Conservation (phyloP, 148 eudicot genomes). For the Simmondsia chinensis region DNA sequence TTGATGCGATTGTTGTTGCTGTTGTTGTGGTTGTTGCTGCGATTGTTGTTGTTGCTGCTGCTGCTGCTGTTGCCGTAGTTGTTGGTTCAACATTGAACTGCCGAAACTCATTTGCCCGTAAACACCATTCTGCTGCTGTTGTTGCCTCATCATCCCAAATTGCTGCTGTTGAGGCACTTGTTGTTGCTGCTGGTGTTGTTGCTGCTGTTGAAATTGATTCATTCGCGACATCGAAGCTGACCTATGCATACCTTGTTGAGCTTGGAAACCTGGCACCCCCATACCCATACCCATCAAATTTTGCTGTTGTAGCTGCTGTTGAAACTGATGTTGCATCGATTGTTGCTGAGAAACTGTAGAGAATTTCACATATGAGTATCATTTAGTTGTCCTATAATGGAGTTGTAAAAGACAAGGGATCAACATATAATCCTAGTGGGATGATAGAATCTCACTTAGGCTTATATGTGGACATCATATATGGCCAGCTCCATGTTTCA, state of each 20-base stretch:
- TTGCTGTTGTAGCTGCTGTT: constrained; percentile 28
- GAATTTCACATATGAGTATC: too few species aligned
- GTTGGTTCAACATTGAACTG: constrained; percentile 34
- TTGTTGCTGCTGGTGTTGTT: constrained; percentile 19
- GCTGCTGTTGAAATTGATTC: constrained; percentile 25
- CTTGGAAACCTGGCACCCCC: constrained; percentile 14
- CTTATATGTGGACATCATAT: too few species aligned
- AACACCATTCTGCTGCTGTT: constrained; percentile 37
- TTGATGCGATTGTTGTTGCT: constrained; percentile 4
- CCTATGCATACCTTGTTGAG: constrained; percentile 23
- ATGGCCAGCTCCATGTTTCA: too few species aligned
- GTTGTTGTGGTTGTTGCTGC: constrained; percentile 26
- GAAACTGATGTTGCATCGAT: constrained; percentile 10
- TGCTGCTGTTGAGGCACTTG: constrained; percentile 27
- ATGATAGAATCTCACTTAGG: too few species aligned
- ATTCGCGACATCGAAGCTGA: constrained; percentile 25
- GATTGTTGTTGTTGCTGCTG: constrained; percentile 20
- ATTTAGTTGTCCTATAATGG: too few species aligned
- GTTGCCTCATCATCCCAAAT: constrained; percentile 28
- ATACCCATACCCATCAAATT: constrained; percentile 28
- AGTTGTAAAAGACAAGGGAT: too few species aligned
- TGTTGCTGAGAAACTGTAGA: too few species aligned
- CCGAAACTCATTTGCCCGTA: constrained; percentile 62
- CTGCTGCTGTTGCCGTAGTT: too few species aligned
- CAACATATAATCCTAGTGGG: too few species aligned